Evolutionary conservation across 306 rosid genomes (phyloP).

Genomic region (Medicago ruthenica): DNA sequence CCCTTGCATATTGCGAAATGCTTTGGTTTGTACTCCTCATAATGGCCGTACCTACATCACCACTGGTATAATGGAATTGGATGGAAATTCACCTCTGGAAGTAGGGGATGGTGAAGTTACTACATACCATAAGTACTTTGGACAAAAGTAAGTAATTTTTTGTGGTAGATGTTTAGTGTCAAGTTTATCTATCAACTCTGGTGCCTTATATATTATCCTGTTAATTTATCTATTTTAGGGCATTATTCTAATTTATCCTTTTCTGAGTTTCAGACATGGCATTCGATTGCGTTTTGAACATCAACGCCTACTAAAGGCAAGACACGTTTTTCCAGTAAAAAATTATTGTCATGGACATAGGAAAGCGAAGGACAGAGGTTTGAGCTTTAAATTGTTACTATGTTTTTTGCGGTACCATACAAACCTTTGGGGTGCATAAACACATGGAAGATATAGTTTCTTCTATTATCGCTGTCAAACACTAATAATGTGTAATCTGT

Average conservation of each 20-base stretch:
- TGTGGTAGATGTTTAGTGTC: conserved; percentile 14
- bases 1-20: conserved; percentile 57
- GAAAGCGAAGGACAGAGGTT: conserved; percentile 64
- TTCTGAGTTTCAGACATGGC: conserved; percentile 59
- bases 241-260: conserved; percentile 4
- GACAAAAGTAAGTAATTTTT: conserved; percentile 49
- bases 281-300: conserved; percentile 54
- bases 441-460: background rate
- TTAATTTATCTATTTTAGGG: background rate
- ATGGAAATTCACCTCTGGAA: conserved; percentile 61
- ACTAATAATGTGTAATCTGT: background rate
- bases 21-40: conserved; percentile 77
- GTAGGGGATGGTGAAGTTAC: conserved; percentile 49
- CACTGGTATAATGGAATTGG: conserved; percentile 48
- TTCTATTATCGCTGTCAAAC: conserved; percentile 27
- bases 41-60: conserved; percentile 59
- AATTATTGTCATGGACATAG: conserved; percentile 51
- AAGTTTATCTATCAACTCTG: conserved; percentile 2
- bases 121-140: conserved; percentile 64
- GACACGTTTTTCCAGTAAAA: conserved; percentile 57
- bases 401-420: conserved; percentile 10
- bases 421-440: background rate
- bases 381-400: conserved; percentile 2
- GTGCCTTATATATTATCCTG: background rate
- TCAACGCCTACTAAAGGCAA: conserved; percentile 60